Base-by-base conservation (phyloP, 2,329 filamentous ascomycete species). In the Epichloe gansuensis region DNA sequence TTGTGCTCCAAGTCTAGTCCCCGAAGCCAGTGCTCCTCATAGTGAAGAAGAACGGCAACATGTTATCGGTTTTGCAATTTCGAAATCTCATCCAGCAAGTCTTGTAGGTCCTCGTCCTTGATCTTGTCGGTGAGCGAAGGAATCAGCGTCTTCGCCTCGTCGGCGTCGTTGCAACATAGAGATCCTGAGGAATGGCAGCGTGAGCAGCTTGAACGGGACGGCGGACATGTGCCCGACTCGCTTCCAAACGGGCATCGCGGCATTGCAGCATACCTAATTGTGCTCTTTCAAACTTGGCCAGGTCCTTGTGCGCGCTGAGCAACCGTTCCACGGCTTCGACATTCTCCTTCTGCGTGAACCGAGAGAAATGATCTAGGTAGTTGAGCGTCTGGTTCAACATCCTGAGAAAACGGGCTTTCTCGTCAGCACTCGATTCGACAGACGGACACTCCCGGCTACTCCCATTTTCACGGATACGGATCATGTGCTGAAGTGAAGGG, bases 141-240 rank as follows among this genome's bases (percentile, higher is more conserved):
- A 57, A 98, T 95, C 54, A 98, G 77, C 8, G 89, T 95, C 73
- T 95, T 96, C 55, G 93, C 93, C 72, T 98, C 94, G 65, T 98
- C 93, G 54, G 89, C 86, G 45, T 83, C 86, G 62, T 95, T 91
- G 66, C 91, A 95, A 69, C 90, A 95, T 41, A 98, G 75, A 35
- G 88, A 95, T 37, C 90, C 91, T 94, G 63, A 41, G 37, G 28
- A 12, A 5, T 17, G 13, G 64, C 17, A 21, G 13, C 15, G 28
- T 51, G 35, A 46, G 35, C 15, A 34, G 25, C 25, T 37, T 39
- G 21, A 39, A 31, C 35, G 15, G 12, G 37, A 34, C 21, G 8
- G 28, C 3, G 28, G 28, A 31, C 28, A 31, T 11, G 28, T 11
- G 28, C 8, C 28, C 28, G 28, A 31, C 28, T 31, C 28, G 28